These are phyloP conservation scores for Fraxinus greggii DNA, from an alignment of 305 asterid species.

Conservation along the genomic window DNA sequence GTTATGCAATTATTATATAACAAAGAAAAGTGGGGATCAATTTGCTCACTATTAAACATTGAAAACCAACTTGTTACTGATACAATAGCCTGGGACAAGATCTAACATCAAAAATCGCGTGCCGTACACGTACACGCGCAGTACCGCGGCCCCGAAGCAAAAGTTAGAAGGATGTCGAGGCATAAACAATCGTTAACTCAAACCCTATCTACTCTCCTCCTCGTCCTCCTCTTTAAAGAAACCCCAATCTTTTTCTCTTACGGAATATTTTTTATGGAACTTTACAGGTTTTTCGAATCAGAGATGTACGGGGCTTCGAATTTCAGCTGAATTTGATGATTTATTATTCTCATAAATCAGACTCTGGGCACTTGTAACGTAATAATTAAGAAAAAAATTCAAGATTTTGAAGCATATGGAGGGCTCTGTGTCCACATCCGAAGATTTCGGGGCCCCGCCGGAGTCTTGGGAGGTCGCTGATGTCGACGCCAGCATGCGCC, in stretches of 20 bases:
- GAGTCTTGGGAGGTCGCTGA: constrained; percentile 96
- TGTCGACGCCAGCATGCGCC: constrained; percentile 73
- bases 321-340: constrained; percentile 46
- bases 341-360: constrained; percentile 19
- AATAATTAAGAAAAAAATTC: constrained; percentile 18
- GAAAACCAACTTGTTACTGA: background rate
- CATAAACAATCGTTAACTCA: constrained; percentile 51
- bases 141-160: constrained; percentile 13
- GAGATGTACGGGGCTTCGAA: constrained; percentile 23
- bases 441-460: constrained; percentile 56
- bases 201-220: constrained; percentile 45
- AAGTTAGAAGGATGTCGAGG: background rate
- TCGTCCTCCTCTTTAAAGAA: constrained; percentile 16
- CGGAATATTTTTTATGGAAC: constrained; percentile 32
- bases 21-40: background rate
- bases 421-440: constrained; percentile 50
- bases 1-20: no score
- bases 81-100: background rate
- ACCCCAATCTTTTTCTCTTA: constrained; percentile 37
- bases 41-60: background rate
- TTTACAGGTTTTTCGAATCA: constrained; percentile 26
- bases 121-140: constrained; percentile 31
- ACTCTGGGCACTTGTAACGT: constrained; percentile 27
- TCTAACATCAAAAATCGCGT: constrained; percentile 24
- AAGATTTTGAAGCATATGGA: constrained; percentile 48